phyloP scores from a whole-genome alignment of 2,329 filamentous ascomycete genomes.

The Gliomastix tumulicola region DNA sequence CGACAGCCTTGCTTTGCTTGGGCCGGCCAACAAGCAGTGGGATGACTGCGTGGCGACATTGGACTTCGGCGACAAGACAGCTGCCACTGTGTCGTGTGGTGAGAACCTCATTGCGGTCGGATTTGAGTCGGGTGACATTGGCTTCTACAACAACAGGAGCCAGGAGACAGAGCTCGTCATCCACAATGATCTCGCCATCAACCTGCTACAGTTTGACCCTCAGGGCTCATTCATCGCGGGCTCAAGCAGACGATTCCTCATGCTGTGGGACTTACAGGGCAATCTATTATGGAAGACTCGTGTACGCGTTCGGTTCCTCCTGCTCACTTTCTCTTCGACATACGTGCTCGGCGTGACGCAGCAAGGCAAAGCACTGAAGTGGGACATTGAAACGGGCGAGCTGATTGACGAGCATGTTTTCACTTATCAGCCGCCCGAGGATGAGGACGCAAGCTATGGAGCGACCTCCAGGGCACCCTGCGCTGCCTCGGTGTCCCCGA shows the following conservation, averaged over 20 bases:
- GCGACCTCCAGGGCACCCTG: background rate
- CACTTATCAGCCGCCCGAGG: slow-evolving; percentile 4
- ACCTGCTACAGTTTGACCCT: too few relatives aligned
- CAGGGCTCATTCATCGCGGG: too few relatives aligned
- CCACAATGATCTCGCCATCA: too few relatives aligned
- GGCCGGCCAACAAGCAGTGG: slow-evolving; percentile 7
- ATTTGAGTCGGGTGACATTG: slow-evolving; percentile 8
- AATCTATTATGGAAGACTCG: slow-evolving; percentile 7
- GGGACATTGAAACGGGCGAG: slow-evolving; percentile 8
- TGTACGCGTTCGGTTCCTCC: slow-evolving; percentile 7
- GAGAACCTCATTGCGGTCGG: slow-evolving; percentile 8
- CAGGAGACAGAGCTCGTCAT: slow-evolving; percentile 6
- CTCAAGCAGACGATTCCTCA: slow-evolving; percentile 5
- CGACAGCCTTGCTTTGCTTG: slow-evolving; percentile 7
- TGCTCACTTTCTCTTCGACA: slow-evolving; percentile 2
- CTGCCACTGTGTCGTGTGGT: slow-evolving; percentile 7
- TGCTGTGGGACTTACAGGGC: slow-evolving; percentile 7
- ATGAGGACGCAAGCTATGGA: background rate
- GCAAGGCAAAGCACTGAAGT: slow-evolving; percentile 8
- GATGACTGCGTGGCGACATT: slow-evolving; percentile 11
- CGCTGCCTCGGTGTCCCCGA: background rate
- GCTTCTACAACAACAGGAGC: slow-evolving; percentile 7
- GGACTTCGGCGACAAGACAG: slow-evolving; percentile 6
- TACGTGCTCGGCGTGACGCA: slow-evolving; percentile 6
- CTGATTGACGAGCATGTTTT: slow-evolving; percentile 8